A percentile compares a stretch with the other conserved stretches of the same genome.
Conservation (phyloP, 148 eudicot species). For the Amaranthus cruentus region DNA sequence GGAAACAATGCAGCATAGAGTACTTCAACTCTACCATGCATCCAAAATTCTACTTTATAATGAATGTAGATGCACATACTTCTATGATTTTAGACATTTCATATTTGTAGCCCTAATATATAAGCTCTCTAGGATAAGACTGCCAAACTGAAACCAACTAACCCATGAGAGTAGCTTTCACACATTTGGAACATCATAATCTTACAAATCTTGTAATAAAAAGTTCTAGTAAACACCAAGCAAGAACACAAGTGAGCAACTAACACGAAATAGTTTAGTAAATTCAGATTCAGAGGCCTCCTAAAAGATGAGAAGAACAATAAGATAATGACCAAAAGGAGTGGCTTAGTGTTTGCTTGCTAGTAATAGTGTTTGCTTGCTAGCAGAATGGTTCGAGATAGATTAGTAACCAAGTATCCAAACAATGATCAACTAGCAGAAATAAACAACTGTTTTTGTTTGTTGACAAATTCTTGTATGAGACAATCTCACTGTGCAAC, state of each 20-base stretch:
- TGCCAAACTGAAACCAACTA: background rate
- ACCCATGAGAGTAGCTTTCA: background rate
- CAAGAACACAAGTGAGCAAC: background rate
- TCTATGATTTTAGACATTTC: background rate
- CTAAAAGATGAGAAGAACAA: background rate
- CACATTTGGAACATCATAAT: background rate
- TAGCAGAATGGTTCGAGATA: no score
- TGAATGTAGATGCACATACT: no score
- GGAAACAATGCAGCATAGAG: no score
- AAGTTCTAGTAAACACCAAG: background rate
- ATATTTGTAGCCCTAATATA: background rate
- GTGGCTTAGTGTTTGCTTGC: background rate
- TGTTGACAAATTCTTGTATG: no score
- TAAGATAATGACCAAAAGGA: background rate
- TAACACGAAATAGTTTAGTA: background rate
- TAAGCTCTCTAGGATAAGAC: no score
- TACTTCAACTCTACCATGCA: no score
- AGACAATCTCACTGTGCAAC: no score
- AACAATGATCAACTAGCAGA: no score
- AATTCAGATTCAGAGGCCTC: background rate
- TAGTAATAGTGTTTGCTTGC: no score
- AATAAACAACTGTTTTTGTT: no score
- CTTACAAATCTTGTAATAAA: background rate
- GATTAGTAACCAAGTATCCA: no score
- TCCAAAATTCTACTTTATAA: background rate